Conservation (phyloP, 2,329 filamentous ascomycete species). For the Paramyrothecium roridum region DNA sequence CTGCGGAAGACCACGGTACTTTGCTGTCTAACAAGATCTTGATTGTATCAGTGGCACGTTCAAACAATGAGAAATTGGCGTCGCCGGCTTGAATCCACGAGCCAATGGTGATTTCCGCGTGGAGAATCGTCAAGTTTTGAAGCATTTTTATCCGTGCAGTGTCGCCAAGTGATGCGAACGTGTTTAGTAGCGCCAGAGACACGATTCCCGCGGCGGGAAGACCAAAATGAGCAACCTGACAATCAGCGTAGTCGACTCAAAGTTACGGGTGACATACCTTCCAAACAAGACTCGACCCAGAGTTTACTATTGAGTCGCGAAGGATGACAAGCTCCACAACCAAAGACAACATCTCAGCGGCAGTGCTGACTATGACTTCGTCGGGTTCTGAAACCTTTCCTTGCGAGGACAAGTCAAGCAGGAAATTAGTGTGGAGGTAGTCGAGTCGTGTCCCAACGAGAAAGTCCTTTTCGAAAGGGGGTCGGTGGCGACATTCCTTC, state of each 20-base stretch:
- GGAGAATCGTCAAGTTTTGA: slow-evolving; percentile 10
- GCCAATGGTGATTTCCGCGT: slow-evolving; percentile 9
- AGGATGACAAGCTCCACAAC: slow-evolving; percentile 11
- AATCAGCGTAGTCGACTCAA: too few species aligned
- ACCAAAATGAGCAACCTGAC: slow-evolving; percentile 10
- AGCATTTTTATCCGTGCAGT: slow-evolving; percentile 6
- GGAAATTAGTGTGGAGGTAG: slow-evolving; percentile 10
- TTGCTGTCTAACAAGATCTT: slow-evolving; percentile 9
- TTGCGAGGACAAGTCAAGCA: slow-evolving; percentile 4
- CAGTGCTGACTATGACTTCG: slow-evolving; percentile 3
- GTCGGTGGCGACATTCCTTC: slow-evolving; percentile 2
- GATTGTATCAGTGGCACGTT: slow-evolving; percentile 10
- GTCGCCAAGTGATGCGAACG: neutral
- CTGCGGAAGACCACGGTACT: neutral
- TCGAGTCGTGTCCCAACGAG: slow-evolving; percentile 8
- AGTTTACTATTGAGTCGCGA: slow-evolving; percentile 8
- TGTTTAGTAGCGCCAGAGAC: slow-evolving; percentile 7
- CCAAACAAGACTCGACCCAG: slow-evolving; percentile 11
- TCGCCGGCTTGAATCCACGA: slow-evolving; percentile 9
- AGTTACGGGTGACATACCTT: slow-evolving; percentile 5
- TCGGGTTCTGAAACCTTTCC: slow-evolving; percentile 5
- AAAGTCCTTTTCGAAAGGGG: slow-evolving; percentile 9
- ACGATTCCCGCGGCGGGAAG: slow-evolving; percentile 11
- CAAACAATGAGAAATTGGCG: slow-evolving; percentile 13
- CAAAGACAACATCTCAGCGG: slow-evolving; percentile 10